Base-by-base conservation (phyloP, 441 rosid genomes). In the Gossypium laxum region DNA sequence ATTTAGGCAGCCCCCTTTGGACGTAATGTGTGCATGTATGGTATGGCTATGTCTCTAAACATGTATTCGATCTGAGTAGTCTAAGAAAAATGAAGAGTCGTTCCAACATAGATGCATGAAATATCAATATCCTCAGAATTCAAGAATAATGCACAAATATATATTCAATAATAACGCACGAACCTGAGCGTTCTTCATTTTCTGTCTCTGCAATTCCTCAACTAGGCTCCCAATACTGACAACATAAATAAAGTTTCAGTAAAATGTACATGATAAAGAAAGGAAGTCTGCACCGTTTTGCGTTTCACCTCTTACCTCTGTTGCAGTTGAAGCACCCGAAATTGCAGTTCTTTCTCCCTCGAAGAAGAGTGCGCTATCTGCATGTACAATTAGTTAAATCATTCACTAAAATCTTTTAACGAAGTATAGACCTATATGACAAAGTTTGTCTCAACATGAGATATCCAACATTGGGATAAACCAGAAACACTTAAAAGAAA, bases 141-240 rank as follows among this genome's bases (percentile, higher is more conserved):
- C 38, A 32, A 32, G 8, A 32, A 32, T 5, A 32, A 5, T 32
- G 38, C 38, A 32, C 8, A 32, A 32, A 32, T 32, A 32, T 32
- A 32, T 5, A 32, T 32, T 32, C 52, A 48, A 48, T 2, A 5
- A 52, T 47, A 73, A 8, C 43, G 54, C 83, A 79, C 74, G 43
- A 71, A 94, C 98, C 98, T 85, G 89, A 5, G 82, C 80, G 75
- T 90, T 91, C 82, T 73, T 91, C 80, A 59, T 69, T 79, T 82
- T 94, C 79, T 78, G 92, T 81, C 78, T 82, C 81, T 89, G 91
- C 83, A 90, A 72, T 78, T 91, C 96, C 77, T 90, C 98, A 10
- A 73, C 69, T 74, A 89, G 75, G 85, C 76, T 83, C 72, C 73
- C 84, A 71, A 89, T 72, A 79, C 98, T 82, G 83, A 55, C 66